phyloP scores from a whole-genome alignment of 139 green algal species.

The Parachlorella kessleri region DNA sequence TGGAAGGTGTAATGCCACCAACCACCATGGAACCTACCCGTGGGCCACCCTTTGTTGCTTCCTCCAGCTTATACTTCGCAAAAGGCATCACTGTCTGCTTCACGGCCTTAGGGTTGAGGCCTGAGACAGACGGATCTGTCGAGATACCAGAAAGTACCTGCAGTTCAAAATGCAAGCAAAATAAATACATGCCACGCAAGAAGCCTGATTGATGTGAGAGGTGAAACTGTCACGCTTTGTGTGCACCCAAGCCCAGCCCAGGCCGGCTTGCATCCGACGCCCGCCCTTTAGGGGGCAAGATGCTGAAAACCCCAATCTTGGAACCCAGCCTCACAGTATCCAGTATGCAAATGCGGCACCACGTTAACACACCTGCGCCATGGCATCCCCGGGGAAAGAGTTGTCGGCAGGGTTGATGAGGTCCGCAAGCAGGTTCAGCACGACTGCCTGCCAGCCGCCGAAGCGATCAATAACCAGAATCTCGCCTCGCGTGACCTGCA shows the following conservation, averaged over 20 bases:
- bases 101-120: conserved; percentile 40
- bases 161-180: neutral
- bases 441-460: conserved; percentile 81
- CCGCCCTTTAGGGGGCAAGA: too few relatives aligned
- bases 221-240: too few relatives aligned
- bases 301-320: too few relatives aligned
- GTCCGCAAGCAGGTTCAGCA: conserved; percentile 24
- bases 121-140: conserved; percentile 14
- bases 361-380: conserved; percentile 47
- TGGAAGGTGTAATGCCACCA: neutral
- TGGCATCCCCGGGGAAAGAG: conserved; percentile 52
- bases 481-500: conserved; percentile 52
- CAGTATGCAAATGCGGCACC: too few relatives aligned
- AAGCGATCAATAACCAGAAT: conserved; percentile 82
- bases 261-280: neutral
- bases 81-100: conserved; percentile 86
- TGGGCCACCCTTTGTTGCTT: conserved; percentile 63
- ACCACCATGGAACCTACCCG: conserved; percentile 41
- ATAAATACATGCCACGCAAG: neutral
- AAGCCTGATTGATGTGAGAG: neutral
- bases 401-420: conserved; percentile 39
- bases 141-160: conserved; percentile 19
- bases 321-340: too few relatives aligned
- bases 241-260: too few relatives aligned
- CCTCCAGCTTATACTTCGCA: conserved; percentile 88